A percentile compares a stretch with the other conserved stretches of the same genome.
Conservation (phyloP, 371 early-diverging fungal species). For the Haplosporangium sp. region DNA sequence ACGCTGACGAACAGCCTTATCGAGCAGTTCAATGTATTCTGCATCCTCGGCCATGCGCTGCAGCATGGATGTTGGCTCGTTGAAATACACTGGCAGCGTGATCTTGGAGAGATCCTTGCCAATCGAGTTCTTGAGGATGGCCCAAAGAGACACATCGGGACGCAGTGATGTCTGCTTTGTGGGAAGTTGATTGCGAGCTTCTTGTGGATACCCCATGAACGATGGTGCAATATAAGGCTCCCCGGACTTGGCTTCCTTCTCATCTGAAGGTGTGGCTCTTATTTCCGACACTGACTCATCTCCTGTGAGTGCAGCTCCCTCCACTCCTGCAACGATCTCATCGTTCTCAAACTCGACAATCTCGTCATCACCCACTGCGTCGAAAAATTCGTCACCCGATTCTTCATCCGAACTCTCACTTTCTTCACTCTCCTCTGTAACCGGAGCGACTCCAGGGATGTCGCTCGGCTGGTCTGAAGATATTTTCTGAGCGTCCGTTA, state of each 20-base stretch:
- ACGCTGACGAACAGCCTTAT: conserved; percentile 70
- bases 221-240: conserved; percentile 53
- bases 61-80: conserved; percentile 87
- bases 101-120: conserved; percentile 88
- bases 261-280: background rate
- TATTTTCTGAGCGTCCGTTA: background rate
- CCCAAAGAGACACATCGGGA: conserved; percentile 73
- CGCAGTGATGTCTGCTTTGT: conserved; percentile 59
- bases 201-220: conserved; percentile 56
- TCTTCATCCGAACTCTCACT: conserved; percentile 66
- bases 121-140: conserved; percentile 82
- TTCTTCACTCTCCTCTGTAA: conserved; percentile 24
- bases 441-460: background rate
- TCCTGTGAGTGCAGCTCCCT: background rate
- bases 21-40: conserved; percentile 82
- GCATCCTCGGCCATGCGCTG: conserved; percentile 88
- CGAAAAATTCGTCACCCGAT: conserved; percentile 72
- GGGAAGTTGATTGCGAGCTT: conserved; percentile 58
- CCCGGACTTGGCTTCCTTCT: conserved; percentile 3
- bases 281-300: background rate
- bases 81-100: conserved; percentile 87
- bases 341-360: conserved; percentile 42
- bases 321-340: background rate
- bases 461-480: background rate
- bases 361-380: conserved; percentile 54